Base-by-base conservation (phyloP, 208 protist species). In the Leishmania mexicana region DNA sequence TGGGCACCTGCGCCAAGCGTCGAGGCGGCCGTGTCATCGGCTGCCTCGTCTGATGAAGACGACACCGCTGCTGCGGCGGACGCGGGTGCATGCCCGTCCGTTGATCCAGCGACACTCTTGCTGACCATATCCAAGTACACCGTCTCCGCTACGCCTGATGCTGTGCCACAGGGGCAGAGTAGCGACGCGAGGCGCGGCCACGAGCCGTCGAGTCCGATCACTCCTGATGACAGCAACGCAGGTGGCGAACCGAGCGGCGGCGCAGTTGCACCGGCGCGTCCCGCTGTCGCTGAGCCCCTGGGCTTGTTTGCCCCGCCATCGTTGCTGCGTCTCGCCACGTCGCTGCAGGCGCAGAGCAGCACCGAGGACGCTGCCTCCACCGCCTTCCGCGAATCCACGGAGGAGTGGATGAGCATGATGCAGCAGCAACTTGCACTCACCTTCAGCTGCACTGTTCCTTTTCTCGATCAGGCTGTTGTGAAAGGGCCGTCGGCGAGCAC, bases 371-470 rank as follows among this genome's bases (percentile, higher is more conserved):
- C 58, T n/a, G n/a, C 31, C 42, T 67, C 76, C 40, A 51, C 62
- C 21, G 57, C 76, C 21, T 42, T 73, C 51, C 72, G 57, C 51
- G 81, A 81, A 5, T 78, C 72, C 7, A 76, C 81, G 15, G 81
- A 81, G 71, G 77, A 75, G 71, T 78, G 49, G 60, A 47, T 85
- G 72, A 75, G 79, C 53, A 13, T 78, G 49, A 17, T 81, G 73
- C 77, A 81, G 47, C 75, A 62, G 51, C 81, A 45, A 1, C 51
- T 85, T 40, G 49, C 71, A n/a, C 54, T 13, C 11, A 64, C 42
- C 3, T 49, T 13, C 28, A 85, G 77, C 77, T 85, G 77, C 77
- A 81, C 72, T 0, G 64, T 85, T 7, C 58, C 77, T 35, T 85
- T 85, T 31, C 17, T 81, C 8, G 76, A 68, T n/a, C 72, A 81